Percentiles rank a stretch among this genome's conserved stretches.
These are phyloP conservation scores for Ashbya aceris DNA, from an alignment of 1,139 yeast genomes.

Conservation along the genomic window DNA sequence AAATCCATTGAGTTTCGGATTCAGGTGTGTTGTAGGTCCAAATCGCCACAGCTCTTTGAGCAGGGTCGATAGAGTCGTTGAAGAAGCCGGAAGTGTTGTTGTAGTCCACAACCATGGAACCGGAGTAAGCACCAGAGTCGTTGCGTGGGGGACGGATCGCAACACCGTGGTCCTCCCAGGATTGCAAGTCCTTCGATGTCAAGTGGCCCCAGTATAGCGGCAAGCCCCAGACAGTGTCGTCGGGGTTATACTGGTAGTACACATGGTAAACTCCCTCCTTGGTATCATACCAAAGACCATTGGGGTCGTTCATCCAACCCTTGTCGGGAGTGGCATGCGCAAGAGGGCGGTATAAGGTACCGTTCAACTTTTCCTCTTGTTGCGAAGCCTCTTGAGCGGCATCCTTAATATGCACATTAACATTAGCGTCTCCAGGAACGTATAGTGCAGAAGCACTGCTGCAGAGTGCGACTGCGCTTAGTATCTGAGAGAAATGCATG, in stretches of 20 bases:
- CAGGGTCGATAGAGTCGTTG: slow-evolving; percentile 21
- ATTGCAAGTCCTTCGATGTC: slow-evolving; percentile 28
- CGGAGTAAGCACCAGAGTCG: slow-evolving; percentile 31
- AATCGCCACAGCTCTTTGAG: slow-evolving; percentile 32
- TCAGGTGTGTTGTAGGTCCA: slow-evolving; percentile 28
- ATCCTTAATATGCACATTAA: too few relatives aligned
- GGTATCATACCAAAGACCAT: slow-evolving; percentile 24
- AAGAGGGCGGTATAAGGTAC: slow-evolving; percentile 12
- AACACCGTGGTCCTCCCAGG: slow-evolving; percentile 29
- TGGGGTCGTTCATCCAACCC: slow-evolving; percentile 29
- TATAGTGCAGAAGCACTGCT: too few relatives aligned
- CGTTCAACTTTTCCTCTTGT: too few relatives aligned
- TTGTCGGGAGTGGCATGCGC: slow-evolving; percentile 19
- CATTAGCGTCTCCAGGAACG: too few relatives aligned
- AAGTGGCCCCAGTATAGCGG: slow-evolving; percentile 35
- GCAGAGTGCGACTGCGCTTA: too few relatives aligned
- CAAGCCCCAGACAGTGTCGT: slow-evolving; percentile 24
- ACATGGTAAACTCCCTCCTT: slow-evolving; percentile 25
- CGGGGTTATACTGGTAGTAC: slow-evolving; percentile 33
- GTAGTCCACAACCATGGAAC: slow-evolving; percentile 31
- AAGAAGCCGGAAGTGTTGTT: slow-evolving; percentile 34
- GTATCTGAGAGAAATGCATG: too few relatives aligned
- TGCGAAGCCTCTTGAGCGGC: too few relatives aligned
- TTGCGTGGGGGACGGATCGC: slow-evolving; percentile 27
- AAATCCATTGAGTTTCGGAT: slow-evolving; percentile 29